Evolutionary conservation across 306 rosid species (phyloP).

Genomic region (Astragalus membranaceus): DNA sequence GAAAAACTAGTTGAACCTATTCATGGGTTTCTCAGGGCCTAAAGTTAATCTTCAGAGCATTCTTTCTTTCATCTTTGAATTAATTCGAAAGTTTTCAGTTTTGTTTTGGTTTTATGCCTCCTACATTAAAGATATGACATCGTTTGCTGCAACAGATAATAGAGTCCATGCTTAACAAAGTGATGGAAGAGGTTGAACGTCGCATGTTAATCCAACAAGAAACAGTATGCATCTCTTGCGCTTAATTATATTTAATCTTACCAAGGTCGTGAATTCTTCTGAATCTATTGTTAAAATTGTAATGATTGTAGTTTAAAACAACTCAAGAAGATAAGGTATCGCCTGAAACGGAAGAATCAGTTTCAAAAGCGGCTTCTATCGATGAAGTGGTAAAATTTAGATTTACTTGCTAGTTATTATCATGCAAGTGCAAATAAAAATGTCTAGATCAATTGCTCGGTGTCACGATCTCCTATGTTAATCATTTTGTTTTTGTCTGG

Average conservation of each 20-base stretch:
- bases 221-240: slow-evolving; percentile 32
- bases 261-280: background rate
- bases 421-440: background rate
- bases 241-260: background rate
- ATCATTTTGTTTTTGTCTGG: background rate
- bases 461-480: background rate
- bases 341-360: slow-evolving; percentile 28
- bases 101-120: background rate
- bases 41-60: background rate
- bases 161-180: slow-evolving; percentile 67
- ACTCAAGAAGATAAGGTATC: slow-evolving; percentile 31
- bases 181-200: slow-evolving; percentile 70
- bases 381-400: slow-evolving; percentile 41
- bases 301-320: slow-evolving; percentile 40
- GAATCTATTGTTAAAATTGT: background rate
- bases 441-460: background rate
- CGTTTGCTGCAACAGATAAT: slow-evolving; percentile 47
- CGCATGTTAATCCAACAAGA: slow-evolving; percentile 46
- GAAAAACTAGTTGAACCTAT: background rate
- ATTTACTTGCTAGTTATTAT: slow-evolving; percentile 6
- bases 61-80: background rate
- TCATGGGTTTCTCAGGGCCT: background rate
- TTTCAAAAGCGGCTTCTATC: slow-evolving; percentile 33
- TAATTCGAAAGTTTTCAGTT: background rate
- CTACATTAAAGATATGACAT: background rate